Base-by-base conservation (phyloP, 257 asterid genomes). In the Phtheirospermum japonicum region DNA sequence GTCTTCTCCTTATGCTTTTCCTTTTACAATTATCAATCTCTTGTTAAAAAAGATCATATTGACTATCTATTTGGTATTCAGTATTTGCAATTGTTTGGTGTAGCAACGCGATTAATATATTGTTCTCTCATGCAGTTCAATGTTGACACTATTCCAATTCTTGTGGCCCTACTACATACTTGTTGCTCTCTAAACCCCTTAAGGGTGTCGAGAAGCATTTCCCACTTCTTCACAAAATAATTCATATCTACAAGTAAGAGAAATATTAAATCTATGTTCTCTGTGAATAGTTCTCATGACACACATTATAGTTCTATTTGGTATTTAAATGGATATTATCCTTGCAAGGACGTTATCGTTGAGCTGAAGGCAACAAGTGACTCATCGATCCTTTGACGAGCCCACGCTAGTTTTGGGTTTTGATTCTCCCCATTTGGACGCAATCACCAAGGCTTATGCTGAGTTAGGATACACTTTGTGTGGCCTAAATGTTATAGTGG, bases 331-430 rank as follows among this genome's bases (percentile, higher is more conserved):
- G 23, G 0, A 0, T 46, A 7, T 1, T 30, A 34, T 56, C 54
- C 10, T 46, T 69, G 66, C 87, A 91, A 96, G 94, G 96, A 91
- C 77, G 98, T 86, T 6, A 80, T 91, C 58, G 76, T 85, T 32
- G 98, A 86, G 80, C 74, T 91, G 80, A 88, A 91, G 83, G 91
- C 85, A 61, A 95, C 89, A 64, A 96, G 96, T 73, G 96, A 96
- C 37, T 85, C 95, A 13, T 79, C 83, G 85, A 84, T 91, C 76
- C 98, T 84, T 91, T 70, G 98, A 91, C 76, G 98, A 91, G 82
- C 95, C 98, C 46, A 83, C 88, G 58, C 82, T 91, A 19, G 98
- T 91, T 59, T 16, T 69, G 90, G 96, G 88, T 71, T 95, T 88
- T 42, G 93, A 84, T 64, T 64, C 96, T 73, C 87, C 84, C 74